Base-by-base conservation (phyloP, 441 rosid species). In the Francoa sonchifolia region DNA sequence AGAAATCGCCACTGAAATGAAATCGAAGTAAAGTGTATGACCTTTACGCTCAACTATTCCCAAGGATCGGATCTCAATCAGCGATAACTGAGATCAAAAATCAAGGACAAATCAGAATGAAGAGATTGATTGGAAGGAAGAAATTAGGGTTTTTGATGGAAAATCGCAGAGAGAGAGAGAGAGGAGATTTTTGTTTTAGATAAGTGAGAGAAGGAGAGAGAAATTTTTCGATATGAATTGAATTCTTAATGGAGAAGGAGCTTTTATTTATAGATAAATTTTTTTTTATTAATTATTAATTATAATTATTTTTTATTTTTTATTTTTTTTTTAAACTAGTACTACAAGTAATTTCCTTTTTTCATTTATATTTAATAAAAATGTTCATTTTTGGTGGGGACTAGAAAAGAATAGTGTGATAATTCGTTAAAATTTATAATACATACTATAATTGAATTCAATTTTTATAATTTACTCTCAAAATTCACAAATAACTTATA, bases 111-210 rank as follows among this genome's bases (percentile, higher is more conserved):
- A 2, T 3, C 25, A 11, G 43, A 39, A 5, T 22, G 42, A 6
- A 42, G 19, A 28, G 38, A 47, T 30, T 22, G 30, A 37, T 15
- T 18, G 41, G 50, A 50, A 61, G 65, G 62, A 52, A 14, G 19
- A 59, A 62, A 50, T 54, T 66, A 66, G 69, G 76, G 69, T 70
- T 70, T 57, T 59, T 50, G 52, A 48, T 50, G 61, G n/a, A n/a
- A 54, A 66, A 71, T 63, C 70, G 62, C 63, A 34, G 49, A 49
- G 37, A 40, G 42, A 45, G 50, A 48, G 55, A 59, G 53, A 35
- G 46, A 61, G 54, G 31, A 26, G 35, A n/a, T n/a, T n/a, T n/a
- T n/a, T n/a, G 6, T 11, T 21, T 6, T 22, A 3, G 5, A 23
- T 17, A 5, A 17, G 30, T 11, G 43, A 43, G 5, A 34, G 36